A percentile compares a stretch with the other conserved stretches of the same genome.
Evolutionary conservation across 208 protist genomes (phyloP).

Genomic region (Wallacemonas sp.): DNA sequence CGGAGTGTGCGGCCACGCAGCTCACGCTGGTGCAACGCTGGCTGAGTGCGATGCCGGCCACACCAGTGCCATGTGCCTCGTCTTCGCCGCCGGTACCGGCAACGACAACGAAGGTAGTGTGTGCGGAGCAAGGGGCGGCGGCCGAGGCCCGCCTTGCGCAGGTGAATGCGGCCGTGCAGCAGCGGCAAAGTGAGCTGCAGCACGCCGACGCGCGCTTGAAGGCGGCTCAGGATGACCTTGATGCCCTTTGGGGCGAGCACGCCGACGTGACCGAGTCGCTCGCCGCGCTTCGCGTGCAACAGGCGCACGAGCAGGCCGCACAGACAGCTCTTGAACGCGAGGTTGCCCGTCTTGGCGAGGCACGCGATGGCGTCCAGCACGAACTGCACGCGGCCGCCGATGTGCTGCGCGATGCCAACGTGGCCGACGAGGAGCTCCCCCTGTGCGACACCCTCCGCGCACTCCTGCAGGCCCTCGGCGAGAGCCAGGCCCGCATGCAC

Average conservation of each 20-base stretch:
- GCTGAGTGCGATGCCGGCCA: neutral
- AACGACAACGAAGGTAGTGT: neutral
- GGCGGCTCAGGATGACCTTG: neutral
- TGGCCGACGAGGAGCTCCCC: neutral
- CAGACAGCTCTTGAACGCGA: neutral
- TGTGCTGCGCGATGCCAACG: neutral
- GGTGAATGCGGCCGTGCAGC: neutral
- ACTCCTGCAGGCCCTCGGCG: neutral
- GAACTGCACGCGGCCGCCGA: neutral
- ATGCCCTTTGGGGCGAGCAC: constrained; percentile 5
- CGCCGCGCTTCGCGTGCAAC: neutral
- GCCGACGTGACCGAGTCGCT: neutral
- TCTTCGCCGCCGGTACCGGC: neutral
- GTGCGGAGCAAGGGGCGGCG: neutral
- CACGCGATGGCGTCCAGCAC: neutral
- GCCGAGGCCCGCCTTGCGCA: neutral
- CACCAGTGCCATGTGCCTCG: neutral
- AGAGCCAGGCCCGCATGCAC: neutral
- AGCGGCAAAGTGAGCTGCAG: neutral
- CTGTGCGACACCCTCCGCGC: neutral
- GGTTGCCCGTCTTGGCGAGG: neutral
- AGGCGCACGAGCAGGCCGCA: neutral
- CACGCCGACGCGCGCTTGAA: neutral
- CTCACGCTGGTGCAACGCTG: neutral
- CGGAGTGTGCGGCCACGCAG: neutral